These are phyloP conservation scores for Pichia sp. DNA, from an alignment of 1,139 yeast species.

Conservation along the genomic window DNA sequence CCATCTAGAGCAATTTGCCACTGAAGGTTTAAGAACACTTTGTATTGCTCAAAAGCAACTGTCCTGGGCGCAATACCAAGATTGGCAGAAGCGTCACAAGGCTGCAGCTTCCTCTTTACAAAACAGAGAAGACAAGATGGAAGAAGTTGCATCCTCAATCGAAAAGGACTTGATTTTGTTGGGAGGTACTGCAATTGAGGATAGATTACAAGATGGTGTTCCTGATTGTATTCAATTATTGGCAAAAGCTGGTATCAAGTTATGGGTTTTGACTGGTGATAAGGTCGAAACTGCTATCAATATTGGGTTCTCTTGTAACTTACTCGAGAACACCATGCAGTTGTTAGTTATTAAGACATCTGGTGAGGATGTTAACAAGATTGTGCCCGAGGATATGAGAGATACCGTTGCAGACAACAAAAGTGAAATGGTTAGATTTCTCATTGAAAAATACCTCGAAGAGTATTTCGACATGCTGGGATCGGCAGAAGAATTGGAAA, in stretches of 20 bases:
- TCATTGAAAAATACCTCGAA: slow-evolving; percentile 57
- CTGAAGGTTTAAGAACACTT: slow-evolving; percentile 91
- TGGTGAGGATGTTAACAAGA: slow-evolving; percentile 42
- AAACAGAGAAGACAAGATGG: slow-evolving; percentile 75
- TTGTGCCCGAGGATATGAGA: slow-evolving; percentile 35
- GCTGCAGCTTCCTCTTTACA: slow-evolving; percentile 73
- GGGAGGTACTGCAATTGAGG: slow-evolving; percentile 98
- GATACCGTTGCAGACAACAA: slow-evolving; percentile 37
- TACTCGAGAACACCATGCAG: slow-evolving; percentile 83
- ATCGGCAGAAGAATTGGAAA: slow-evolving; percentile 50
- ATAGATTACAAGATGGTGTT: slow-evolving; percentile 91
- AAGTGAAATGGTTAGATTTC: slow-evolving; percentile 46
- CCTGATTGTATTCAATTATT: slow-evolving; percentile 86
- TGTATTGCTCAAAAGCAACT: slow-evolving; percentile 85
- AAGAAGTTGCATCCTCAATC: slow-evolving; percentile 71
- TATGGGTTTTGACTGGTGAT: slow-evolving; percentile 98
- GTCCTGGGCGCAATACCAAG: slow-evolving; percentile 53
- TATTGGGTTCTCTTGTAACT: slow-evolving; percentile 93
- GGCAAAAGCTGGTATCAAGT: slow-evolving; percentile 86
- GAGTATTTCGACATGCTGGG: slow-evolving; percentile 66
- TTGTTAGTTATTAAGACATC: slow-evolving; percentile 60
- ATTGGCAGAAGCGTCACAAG: slow-evolving; percentile 69
- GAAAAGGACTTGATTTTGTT: slow-evolving; percentile 68
- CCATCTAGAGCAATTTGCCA: slow-evolving; percentile 90
- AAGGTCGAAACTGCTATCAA: slow-evolving; percentile 97